Conservation (phyloP, 345 rosid genomes). For the Eutrema japonicum region DNA sequence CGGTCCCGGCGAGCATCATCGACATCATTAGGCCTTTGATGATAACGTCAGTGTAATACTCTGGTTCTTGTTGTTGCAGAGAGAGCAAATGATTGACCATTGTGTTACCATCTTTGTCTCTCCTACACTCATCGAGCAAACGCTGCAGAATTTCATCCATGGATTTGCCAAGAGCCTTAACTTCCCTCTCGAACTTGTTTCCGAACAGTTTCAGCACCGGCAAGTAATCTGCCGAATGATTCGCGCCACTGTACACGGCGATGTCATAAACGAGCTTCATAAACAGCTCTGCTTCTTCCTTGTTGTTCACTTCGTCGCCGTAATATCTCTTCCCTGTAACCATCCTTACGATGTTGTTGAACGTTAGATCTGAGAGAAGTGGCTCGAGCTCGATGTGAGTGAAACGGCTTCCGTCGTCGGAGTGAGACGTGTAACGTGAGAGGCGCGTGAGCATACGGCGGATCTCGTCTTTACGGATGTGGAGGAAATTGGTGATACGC, state of each 20-base stretch:
- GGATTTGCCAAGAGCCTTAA: conserved; percentile 20
- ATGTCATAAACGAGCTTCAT: conserved; percentile 49
- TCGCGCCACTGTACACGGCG: conserved; percentile 30
- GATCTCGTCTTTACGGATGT: conserved; percentile 54
- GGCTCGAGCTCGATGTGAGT: conserved; percentile 34
- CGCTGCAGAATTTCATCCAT: conserved; percentile 41
- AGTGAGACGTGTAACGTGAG: conserved; percentile 32
- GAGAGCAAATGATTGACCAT: conserved; percentile 45
- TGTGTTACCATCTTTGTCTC: conserved; percentile 34
- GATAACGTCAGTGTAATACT: conserved; percentile 49
- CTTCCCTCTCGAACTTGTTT: conserved; percentile 32
- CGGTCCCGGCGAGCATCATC: conserved; percentile 60
- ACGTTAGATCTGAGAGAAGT: conserved; percentile 37
- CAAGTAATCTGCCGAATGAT: conserved; percentile 38
- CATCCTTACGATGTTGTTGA: conserved; percentile 53
- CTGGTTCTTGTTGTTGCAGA: conserved; percentile 46
- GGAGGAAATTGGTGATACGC: conserved; percentile 46
- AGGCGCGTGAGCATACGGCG: conserved; percentile 44
- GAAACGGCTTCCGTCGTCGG: conserved; percentile 38
- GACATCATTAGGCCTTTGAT: conserved; percentile 45
- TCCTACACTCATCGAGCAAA: conserved; percentile 42
- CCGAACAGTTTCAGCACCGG: conserved; percentile 40
- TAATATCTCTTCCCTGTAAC: conserved; percentile 55
- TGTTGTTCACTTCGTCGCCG: conserved; percentile 48
- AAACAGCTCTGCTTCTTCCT: conserved; percentile 50